Base-by-base conservation (phyloP, 2,329 filamentous ascomycete genomes). In the Colletotrichum agaves region DNA sequence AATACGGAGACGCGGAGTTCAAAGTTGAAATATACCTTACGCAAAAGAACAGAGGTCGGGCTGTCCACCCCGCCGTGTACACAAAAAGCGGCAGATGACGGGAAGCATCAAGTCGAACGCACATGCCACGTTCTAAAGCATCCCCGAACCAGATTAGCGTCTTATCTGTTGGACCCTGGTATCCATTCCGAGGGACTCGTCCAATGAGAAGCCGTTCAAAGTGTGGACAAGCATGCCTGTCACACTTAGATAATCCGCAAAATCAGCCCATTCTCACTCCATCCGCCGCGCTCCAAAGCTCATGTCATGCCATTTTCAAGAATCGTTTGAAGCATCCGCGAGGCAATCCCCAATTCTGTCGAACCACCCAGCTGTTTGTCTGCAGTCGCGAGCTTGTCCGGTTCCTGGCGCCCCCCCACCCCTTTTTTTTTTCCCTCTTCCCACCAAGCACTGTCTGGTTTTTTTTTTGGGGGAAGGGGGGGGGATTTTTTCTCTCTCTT, bases 201-300 rank as follows among this genome's bases (percentile, higher is more conserved):
- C 66, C 66, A 69, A 69, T 69, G 27, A 31, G 63, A 57, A 46
- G 19, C 15, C 23, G n/a, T 13, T 23, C 17, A 69, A 61, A 46
- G 41, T 57, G 63, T 55, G 44, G 63, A 53, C 65, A 60, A 44
- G 39, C 55, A 66, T 67, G 65, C 53, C 50, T 53, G 50, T 33
- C 50, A 39, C 50, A 39, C 33, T 56, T 49, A 44, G 66, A 69
- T 67, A 67, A 67, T 67, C 66, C 66, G 66, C 23, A 55, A 57
- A 63, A 65, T 67, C 61, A 64, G 63, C 61, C 63, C 61, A 69
- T 69, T 69, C 65, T 69, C 65, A 69, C 62, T 69, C 62, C 46
- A 66, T 66, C 63, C 66, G 66, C 63, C 63, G 49, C 49, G 39
- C 64, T 63, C 46, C 60, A 67, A 58, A 64, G 64, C 61, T 57